These are phyloP conservation scores for Nigrograna mackinnonii DNA, from an alignment of 2,329 filamentous ascomycete genomes.

Conservation along the genomic window DNA sequence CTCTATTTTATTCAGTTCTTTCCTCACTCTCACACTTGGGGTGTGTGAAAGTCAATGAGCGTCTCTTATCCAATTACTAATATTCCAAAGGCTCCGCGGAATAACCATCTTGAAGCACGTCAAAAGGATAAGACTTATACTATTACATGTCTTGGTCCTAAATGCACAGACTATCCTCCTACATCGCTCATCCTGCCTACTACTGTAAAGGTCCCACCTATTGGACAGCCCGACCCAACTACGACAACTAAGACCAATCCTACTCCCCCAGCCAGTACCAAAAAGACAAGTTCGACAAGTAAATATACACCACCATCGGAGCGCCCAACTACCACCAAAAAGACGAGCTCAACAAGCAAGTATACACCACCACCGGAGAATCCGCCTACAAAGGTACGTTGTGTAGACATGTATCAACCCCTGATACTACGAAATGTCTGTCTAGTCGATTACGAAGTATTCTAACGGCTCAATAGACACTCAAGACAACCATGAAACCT, in stretches of 20 bases:
- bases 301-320: conserved; percentile 10
- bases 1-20: conserved; percentile 13
- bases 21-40: conserved; percentile 20
- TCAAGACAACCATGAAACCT: conserved; percentile 10
- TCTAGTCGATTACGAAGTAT: not conserved
- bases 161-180: conserved; percentile 16
- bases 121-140: conserved; percentile 25
- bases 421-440: too few species aligned
- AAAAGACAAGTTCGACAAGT: conserved; percentile 9
- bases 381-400: conserved; percentile 12
- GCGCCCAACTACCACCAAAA: conserved; percentile 3
- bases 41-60: conserved; percentile 12
- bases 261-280: conserved; percentile 2
- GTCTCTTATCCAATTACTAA: not conserved
- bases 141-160: conserved; percentile 28
- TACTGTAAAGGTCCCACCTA: conserved; percentile 2
- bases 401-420: too few species aligned
- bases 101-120: conserved; percentile 19
- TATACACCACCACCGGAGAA: conserved; percentile 11
- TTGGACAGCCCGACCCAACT: conserved; percentile 5
- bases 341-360: conserved; percentile 5
- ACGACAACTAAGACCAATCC: conserved; percentile 8
- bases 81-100: conserved; percentile 20
- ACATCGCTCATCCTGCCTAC: conserved; percentile 14
- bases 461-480: conserved; percentile 12